Conservation (phyloP, 164 flowering plant species). For the Vitis rupestris region DNA sequence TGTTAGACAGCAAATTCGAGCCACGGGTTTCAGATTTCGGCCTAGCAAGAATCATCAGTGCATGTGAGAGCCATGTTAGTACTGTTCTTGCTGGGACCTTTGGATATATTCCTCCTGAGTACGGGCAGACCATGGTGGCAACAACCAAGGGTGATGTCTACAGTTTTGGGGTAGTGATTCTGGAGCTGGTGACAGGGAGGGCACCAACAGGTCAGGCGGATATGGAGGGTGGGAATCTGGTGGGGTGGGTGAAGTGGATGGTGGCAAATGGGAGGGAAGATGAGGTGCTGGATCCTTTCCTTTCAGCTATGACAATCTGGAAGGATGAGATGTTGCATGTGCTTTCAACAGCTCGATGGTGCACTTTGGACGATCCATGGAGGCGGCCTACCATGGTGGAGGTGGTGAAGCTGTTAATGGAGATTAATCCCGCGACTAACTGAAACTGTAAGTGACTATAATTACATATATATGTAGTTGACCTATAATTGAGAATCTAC, state of each 20-base stretch:
- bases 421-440: constrained; percentile 11
- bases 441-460: not conserved
- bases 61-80: constrained; percentile 65
- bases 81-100: constrained; percentile 66
- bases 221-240: constrained; percentile 63
- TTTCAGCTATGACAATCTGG: constrained; percentile 20
- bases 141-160: constrained; percentile 63
- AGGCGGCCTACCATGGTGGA: constrained; percentile 60
- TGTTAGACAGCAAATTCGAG: constrained; percentile 46
- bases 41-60: constrained; percentile 66
- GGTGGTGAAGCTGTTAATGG: constrained; percentile 50
- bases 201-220: constrained; percentile 66
- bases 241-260: constrained; percentile 74
- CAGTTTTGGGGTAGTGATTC: constrained; percentile 66
- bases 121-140: constrained; percentile 59
- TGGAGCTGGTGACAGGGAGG: constrained; percentile 60
- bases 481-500: no score
- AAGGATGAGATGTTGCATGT: constrained; percentile 51
- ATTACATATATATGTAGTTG: no score
- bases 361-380: constrained; percentile 57
- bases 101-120: constrained; percentile 73
- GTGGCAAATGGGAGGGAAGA: constrained; percentile 30
- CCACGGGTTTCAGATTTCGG: constrained; percentile 72
- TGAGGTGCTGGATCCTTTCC: constrained; percentile 42
- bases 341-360: constrained; percentile 41